A percentile compares a stretch with the other conserved stretches of the same genome.
Evolutionary conservation across 2,329 filamentous ascomycete species (phyloP).

Genomic region (Penicillium psychrosexuale): DNA sequence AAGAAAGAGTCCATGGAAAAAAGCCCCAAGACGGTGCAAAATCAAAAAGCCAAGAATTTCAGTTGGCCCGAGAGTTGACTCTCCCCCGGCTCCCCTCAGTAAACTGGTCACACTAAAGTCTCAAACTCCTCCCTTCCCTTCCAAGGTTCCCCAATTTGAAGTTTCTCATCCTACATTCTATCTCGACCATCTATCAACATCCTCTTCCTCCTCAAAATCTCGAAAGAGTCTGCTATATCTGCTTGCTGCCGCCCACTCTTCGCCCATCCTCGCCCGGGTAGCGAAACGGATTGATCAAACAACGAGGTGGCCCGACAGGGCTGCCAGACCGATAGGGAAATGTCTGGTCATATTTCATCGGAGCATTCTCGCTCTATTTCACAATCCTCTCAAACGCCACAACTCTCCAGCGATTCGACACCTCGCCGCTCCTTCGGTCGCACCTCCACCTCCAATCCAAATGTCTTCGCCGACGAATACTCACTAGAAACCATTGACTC

Average conservation of each 20-base stretch:
- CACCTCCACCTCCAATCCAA: conserved; percentile 38
- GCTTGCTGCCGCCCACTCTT: neutral
- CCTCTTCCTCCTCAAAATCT: neutral
- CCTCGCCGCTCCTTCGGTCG: conserved; percentile 31
- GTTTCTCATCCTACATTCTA: neutral
- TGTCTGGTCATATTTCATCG: conserved; percentile 40
- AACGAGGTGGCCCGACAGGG: conserved; percentile 38
- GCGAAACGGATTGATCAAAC: conserved; percentile 30
- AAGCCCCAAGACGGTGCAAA: neutral
- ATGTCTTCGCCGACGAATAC: conserved; percentile 51
- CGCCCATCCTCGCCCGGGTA: conserved; percentile 20
- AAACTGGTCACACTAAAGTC: conserved; percentile 19
- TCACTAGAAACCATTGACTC: conserved; percentile 44
- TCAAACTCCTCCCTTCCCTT: conserved; percentile 14
- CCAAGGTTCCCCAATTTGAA: neutral
- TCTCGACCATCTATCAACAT: neutral
- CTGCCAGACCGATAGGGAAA: conserved; percentile 34
- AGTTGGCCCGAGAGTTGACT: conserved; percentile 2
- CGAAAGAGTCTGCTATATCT: neutral
- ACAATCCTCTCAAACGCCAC: conserved; percentile 30
- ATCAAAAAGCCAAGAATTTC: conserved; percentile 5
- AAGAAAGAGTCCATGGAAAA: neutral
- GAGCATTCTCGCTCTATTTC: conserved; percentile 37
- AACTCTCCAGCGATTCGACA: conserved; percentile 27
- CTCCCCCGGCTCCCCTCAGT: conserved; percentile 11